Evolutionary conservation across 495 filamentous ascomycete genomes (phyloP), one percentile per base, ranked within the genome.

Genomic region (Penicillium bialowiezense): DNA sequence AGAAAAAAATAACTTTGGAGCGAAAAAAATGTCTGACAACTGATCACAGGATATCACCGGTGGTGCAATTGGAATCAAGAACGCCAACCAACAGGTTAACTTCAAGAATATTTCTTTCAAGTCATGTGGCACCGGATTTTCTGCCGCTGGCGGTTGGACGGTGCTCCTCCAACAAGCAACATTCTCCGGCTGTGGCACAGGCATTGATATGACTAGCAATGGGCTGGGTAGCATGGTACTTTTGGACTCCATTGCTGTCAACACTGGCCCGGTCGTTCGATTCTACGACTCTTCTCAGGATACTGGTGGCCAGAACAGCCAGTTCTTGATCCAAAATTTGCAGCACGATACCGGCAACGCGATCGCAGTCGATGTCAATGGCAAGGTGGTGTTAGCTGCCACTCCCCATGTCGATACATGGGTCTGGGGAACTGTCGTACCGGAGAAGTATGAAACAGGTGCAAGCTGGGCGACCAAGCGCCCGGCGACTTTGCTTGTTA

Each of bases 41-140:
- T 13, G 13, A 18, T n/a, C n/a, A n/a, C n/a, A 84, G 58, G 73
- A 56, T 14, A 76, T 82, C 48, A 55, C 42, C 14, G 78, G 79
- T 29, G 77, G 78, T 10, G 70, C 60, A 0, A 65, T 77, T 21
- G 79, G 77, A 12, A 69, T 81, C 32, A 52, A 63, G 33, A 67
- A 66, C 68, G 58, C 63, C 13, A 79, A 76, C 44, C 77, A 82
- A 56, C 76, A 81, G 60, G 77, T 77, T 49, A 70, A 73, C 41
- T 67, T 80, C 55, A 78, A 78, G 48, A 65, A 66, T 23, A 57
- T 79, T 6, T 59, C 57, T 10, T 81, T 81, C 55, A 58, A 55
- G 23, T 49, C 51, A 7, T 74, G 71, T 32, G 62, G 41, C 18
- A 77, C 58, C 4, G 75, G 48, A 1, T 74, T 75, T 28, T 52